Evolutionary conservation across 495 filamentous ascomycete genomes (phyloP), one percentile per base, ranked within the genome.

Genomic region (Xylona heveae): DNA sequence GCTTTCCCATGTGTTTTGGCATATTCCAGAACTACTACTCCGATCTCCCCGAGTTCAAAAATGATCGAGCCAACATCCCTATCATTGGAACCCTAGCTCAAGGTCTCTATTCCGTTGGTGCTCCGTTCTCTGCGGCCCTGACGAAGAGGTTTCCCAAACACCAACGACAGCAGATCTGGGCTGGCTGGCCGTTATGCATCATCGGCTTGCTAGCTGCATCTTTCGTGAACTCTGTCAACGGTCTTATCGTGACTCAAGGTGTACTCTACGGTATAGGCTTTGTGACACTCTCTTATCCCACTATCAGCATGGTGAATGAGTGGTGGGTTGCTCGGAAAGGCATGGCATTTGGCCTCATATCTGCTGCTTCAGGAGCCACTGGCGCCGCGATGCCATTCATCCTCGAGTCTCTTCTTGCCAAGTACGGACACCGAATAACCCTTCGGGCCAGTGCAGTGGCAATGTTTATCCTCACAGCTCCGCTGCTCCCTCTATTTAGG

Each of bases 261-360:
- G 29, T 51, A 13, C 39, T 52, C 12, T 55, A 55, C 34, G 52
- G 52, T 5, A 12, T 50, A 3, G 51, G 51, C 13, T 55, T 55
- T 33, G 35, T 49, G 14, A 46, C 48, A 6, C 36, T 54, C 40
- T 51, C 47, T 37, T 52, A 45, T 19, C 48, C 51, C 9, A 46
- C n/a, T n/a, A 44, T 30, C 12, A 44, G 45, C 20, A 47, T 57
- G 36, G 35, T 58, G 6, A 55, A 57, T 33, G 52, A 52, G 30
- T 59, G 43, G 39, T 59, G 49, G 38, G 41, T 49, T 13, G 26
- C 36, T 27, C 48, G 48, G 6, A 46, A 54, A 7, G 56, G 55
- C 0, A 47, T 58, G 35, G 56, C 56, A 9, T 57, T 53, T 38
- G 56, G 56, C 0, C 30, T 60, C 27, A 42, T 58, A 13, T 53